Conservation (phyloP, 768 basidiomycete genomes). For the Pisolithus tinctorius region DNA sequence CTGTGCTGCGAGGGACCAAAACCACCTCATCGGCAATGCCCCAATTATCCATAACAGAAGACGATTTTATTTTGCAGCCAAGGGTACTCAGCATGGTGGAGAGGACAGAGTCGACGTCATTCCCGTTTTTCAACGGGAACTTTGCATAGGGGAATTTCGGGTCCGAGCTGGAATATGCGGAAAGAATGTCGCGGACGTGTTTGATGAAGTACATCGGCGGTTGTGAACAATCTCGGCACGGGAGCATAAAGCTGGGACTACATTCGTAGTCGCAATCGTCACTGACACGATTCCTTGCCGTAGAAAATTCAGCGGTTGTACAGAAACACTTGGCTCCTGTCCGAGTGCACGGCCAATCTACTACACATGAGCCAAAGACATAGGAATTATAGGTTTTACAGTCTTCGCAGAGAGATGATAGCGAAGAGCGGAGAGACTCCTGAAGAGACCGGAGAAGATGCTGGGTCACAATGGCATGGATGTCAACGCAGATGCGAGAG, state of each 20-base stretch:
- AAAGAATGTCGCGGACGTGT: constrained; percentile 41
- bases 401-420: constrained; percentile 37
- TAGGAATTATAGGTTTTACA: constrained; percentile 47
- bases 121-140: constrained; percentile 9
- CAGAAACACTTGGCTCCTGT: constrained; percentile 42
- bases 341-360: constrained; percentile 47
- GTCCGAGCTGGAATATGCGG: constrained; percentile 39
- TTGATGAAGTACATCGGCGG: constrained; percentile 25
- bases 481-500: constrained; percentile 41
- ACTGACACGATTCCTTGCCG: constrained; percentile 2
- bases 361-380: constrained; percentile 46
- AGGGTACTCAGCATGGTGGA: constrained; percentile 35
- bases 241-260: constrained; percentile 18
- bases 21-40: constrained; percentile 22
- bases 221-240: constrained; percentile 27
- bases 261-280: constrained; percentile 7
- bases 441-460: constrained; percentile 38
- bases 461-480: constrained; percentile 37
- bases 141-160: constrained; percentile 23
- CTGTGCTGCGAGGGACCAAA: constrained; percentile 13
- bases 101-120: constrained; percentile 40
- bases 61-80: constrained; percentile 28
- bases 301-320: constrained; percentile 16
- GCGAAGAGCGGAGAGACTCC: constrained; percentile 28
- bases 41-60: constrained; percentile 17